phyloP scores from a whole-genome alignment of 805 yeast genomes.

The Suhomyces tanzawaensis region DNA sequence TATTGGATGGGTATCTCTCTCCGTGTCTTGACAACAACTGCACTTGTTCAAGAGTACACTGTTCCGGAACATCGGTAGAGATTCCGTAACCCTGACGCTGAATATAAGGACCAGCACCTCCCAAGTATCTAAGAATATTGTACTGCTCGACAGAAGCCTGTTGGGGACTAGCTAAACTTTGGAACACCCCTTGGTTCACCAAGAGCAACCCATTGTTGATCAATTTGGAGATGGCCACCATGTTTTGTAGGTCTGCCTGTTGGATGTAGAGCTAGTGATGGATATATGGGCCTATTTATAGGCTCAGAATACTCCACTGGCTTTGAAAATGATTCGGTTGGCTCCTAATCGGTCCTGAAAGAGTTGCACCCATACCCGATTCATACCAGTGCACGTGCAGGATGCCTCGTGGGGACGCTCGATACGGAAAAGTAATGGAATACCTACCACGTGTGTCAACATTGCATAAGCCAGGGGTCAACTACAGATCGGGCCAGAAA shows the following conservation, averaged over 20 bases:
- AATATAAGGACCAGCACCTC: conserved; percentile 58
- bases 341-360: no score
- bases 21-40: conserved; percentile 77
- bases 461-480: no score
- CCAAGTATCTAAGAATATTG: conserved; percentile 49
- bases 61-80: conserved; percentile 45
- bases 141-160: conserved; percentile 43
- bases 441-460: no score
- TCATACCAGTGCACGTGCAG: no score
- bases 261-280: no score
- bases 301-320: no score
- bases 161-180: conserved; percentile 37
- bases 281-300: no score
- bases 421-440: no score
- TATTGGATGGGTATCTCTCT: conserved; percentile 62
- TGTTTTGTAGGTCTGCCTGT: conserved; percentile 5
- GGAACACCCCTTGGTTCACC: conserved; percentile 23
- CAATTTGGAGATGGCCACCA: conserved; percentile 31
- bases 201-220: conserved; percentile 30
- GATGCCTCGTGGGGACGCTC: no score
- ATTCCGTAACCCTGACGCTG: conserved; percentile 54
- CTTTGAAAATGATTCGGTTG: no score
- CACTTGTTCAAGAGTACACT: conserved; percentile 61
- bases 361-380: no score
- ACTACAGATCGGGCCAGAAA: no score